Percentiles rank a stretch among this genome's conserved stretches.
These are phyloP conservation scores for Kazachstania psychrophila DNA, from an alignment of 805 yeast species.

Conservation along the genomic window DNA sequence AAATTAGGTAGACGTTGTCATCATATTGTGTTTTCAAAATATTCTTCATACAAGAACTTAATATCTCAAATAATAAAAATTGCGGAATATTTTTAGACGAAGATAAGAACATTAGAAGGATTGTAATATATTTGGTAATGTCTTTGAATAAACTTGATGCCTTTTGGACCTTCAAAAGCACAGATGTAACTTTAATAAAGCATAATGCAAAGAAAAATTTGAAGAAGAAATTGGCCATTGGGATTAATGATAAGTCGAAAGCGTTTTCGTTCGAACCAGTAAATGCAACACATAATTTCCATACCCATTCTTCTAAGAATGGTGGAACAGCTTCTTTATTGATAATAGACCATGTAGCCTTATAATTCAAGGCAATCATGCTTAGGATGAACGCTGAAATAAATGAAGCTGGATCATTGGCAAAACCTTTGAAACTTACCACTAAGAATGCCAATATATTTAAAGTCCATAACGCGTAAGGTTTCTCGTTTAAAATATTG, in stretches of 20 bases:
- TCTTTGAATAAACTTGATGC: constrained; percentile 7
- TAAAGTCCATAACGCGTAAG: constrained; percentile 40
- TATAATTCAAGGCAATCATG: constrained; percentile 43
- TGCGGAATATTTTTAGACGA: constrained; percentile 42
- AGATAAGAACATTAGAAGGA: constrained; percentile 42
- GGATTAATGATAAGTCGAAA: constrained; percentile 28
- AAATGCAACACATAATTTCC: constrained; percentile 7
- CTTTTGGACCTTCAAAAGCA: constrained; percentile 8
- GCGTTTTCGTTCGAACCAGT: constrained; percentile 13
- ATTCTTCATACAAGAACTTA: constrained; percentile 8
- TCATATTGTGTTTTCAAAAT: constrained; percentile 7
- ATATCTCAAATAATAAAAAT: constrained; percentile 33
- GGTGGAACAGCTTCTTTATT: constrained; percentile 48
- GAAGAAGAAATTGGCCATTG: constrained; percentile 31
- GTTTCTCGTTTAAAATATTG: constrained; percentile 31
- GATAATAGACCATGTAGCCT: constrained; percentile 41
- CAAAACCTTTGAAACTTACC: constrained; percentile 1
- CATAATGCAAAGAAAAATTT: constrained; percentile 28
- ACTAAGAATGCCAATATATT: constrained; percentile 34
- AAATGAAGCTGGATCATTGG: constrained; percentile 30
- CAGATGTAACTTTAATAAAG: constrained; percentile 24
- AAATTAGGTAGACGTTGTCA: constrained; percentile 7
- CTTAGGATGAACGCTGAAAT: constrained; percentile 39
- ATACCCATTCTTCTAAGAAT: constrained; percentile 21
- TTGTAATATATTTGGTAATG: constrained; percentile 23